phyloP scores from a whole-genome alignment of 805 yeast species.

The Suhomyces prunicola region DNA sequence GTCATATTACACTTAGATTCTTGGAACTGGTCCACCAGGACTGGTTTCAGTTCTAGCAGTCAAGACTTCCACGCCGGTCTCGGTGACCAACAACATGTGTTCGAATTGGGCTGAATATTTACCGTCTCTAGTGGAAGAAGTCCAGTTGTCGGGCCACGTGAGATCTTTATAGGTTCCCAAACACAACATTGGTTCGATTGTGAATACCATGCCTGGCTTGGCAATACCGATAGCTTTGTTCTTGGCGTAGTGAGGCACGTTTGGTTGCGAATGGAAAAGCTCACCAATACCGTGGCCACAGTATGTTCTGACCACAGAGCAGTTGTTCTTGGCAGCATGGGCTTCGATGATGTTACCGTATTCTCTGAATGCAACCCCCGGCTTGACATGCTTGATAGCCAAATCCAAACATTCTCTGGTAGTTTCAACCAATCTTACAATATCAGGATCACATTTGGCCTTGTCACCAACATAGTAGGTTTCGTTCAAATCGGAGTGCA shows the following conservation, averaged over 20 bases:
- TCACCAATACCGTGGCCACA: constrained; percentile 92
- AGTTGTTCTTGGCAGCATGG: constrained; percentile 72
- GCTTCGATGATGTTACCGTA: constrained; percentile 86
- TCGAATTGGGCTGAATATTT: constrained; percentile 90
- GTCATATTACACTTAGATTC: constrained; percentile 31
- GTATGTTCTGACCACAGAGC: constrained; percentile 86
- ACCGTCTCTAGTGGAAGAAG: constrained; percentile 89
- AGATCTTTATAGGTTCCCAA: constrained; percentile 76
- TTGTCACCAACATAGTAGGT: constrained; percentile 95
- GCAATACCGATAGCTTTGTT: constrained; percentile 92
- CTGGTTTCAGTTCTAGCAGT: constrained; percentile 76
- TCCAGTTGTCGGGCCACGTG: constrained; percentile 98
- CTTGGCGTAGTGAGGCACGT: constrained; percentile 89
- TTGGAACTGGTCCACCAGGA: constrained; percentile 82
- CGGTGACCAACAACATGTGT: constrained; percentile 90
- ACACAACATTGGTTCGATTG: constrained; percentile 96
- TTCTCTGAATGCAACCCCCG: constrained; percentile 84
- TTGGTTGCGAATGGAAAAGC: constrained; percentile 89
- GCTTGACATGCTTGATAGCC: constrained; percentile 84
- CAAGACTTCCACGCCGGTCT: constrained; percentile 86
- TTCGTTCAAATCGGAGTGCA: constrained; percentile 93
- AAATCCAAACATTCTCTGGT: constrained; percentile 82
- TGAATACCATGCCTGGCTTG: constrained; percentile 94
- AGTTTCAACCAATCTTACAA: constrained; percentile 83
- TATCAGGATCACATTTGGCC: constrained; percentile 72